Evolutionary conservation across 2,329 filamentous ascomycete species (phyloP).

Genomic region (Colletotrichum falcatum): DNA sequence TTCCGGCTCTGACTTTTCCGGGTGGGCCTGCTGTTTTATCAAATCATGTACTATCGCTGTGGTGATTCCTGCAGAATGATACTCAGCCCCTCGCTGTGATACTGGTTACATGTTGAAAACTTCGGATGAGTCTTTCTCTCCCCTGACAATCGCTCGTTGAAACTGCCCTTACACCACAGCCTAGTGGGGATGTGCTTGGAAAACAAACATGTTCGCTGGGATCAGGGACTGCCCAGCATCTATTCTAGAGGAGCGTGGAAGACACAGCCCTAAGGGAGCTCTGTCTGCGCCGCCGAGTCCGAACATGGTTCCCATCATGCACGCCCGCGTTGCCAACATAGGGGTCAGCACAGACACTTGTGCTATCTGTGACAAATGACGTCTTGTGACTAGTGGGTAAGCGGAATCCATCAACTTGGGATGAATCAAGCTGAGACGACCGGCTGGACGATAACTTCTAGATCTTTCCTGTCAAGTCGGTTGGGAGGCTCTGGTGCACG

Average conservation of each 20-base stretch:
- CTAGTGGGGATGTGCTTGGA: slow-evolving; percentile 18
- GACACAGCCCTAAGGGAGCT: not conserved
- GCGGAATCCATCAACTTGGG: slow-evolving; percentile 21
- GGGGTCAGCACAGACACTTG: slow-evolving; percentile 11
- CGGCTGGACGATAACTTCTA: not conserved
- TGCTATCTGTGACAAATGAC: slow-evolving; percentile 36
- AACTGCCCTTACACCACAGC: slow-evolving; percentile 30
- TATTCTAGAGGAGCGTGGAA: not conserved
- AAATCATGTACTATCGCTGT: slow-evolving; percentile 1
- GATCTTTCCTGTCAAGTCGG: not conserved
- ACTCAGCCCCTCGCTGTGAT: slow-evolving; percentile 35
- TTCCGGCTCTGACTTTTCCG: slow-evolving; percentile 31
- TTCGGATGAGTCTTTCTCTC: slow-evolving; percentile 32
- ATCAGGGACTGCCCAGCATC: slow-evolving; percentile 5
- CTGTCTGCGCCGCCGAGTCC: not conserved
- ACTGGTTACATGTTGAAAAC: slow-evolving; percentile 29
- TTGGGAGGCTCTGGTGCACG: not conserved
- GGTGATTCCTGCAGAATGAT: slow-evolving; percentile 17
- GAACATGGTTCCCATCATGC: not conserved
- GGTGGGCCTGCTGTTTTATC: slow-evolving; percentile 31
- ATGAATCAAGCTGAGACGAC: slow-evolving; percentile 37
- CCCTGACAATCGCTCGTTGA: slow-evolving; percentile 28
- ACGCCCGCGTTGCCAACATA: not conserved
- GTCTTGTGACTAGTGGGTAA: slow-evolving; percentile 37
- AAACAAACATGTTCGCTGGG: slow-evolving; percentile 33